Base-by-base conservation (phyloP, 306 rosid genomes). In the Medicago arabica region DNA sequence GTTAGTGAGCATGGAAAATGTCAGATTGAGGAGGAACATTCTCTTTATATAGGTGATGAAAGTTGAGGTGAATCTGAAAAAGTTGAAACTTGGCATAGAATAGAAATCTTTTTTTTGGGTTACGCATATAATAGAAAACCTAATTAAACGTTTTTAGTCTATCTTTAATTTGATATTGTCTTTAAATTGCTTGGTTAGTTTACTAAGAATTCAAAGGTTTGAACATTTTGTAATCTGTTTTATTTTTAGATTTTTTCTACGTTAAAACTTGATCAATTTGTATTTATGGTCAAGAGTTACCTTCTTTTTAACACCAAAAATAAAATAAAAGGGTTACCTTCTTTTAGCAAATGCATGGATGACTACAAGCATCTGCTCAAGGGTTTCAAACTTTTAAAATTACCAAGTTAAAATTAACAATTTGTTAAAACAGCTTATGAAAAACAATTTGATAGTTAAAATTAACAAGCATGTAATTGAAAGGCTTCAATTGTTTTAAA, bases 21-120 rank as follows among this genome's bases (percentile, higher is more conserved):
- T n/a, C 9, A 15, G 28, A 57, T 38, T 72, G 40, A 46, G 19
- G 12, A 68, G 21, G 19, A 46, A 15, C 9, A 39, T 38, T 65
- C 70, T 65, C 9, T 39, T 65, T 39, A 64, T 64, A 64, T 64
- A 64, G 69, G 49, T 4, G 9, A 9, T 63, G 3, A 5, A 64
- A 64, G 23, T 9, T 38, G 69, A 39, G 50, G 49, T 9, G 8
- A 8, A 64, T 17, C 69, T 9, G n/a, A 64, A 64, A 64, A 64
- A 9, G 69, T 64, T 49, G 9, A 18, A 39, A 64, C 8, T 34
- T 9, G 14, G 31, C 15, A 39, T 13, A 46, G 15, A 46, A 46
- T 46, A 46, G 72, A 50, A 46, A 67, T 14, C 34, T 38, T 10
- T 34, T 34, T 5, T 34, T 34, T 34, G 7, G 23, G 16, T 28